Evolutionary conservation across 257 asterid genomes (phyloP), one percentile per base, ranked within the genome.

Genomic region (Solanum medicagineum): DNA sequence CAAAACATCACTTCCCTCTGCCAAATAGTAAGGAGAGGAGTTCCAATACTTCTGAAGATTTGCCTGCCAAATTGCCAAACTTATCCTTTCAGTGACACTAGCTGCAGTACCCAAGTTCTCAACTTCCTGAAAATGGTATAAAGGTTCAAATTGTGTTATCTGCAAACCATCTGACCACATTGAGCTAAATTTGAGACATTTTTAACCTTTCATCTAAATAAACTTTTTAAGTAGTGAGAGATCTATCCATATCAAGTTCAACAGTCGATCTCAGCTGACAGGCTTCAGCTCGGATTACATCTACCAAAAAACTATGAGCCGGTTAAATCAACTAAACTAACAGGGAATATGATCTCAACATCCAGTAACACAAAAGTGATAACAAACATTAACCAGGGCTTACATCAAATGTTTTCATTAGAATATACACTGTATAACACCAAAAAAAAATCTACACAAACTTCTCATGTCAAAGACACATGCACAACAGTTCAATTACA

Each of bases 11-110:
- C 75, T 86, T 81, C 54, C 87, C 74, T 90, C 94, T 83, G 89
- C 92, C 57, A 90, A 88, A 86, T 80, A 89, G 89, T 92, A 95
- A 40, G 93, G 91, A 71, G 95, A 93, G 6, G 92, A 84, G 8
- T 75, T 83, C 87, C 92, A 90, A 81, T 69, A 86, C 65, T 86
- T 89, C 69, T 87, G 90, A 84, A 92, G 73, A 85, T 15, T 85
- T 45, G 56, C 29, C 24, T 88, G 86, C 92, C 91, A 89, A 74
- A 57, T 73, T 1, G 89, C 90, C 24, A 92, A 89, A 29, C 85
- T 60, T 29, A 12, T 10, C 26, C 87, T 79, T 66, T 60, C 89
- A 60, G 80, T 68, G 53, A 91, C 84, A 69, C 71, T 81, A 22
- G 63, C 70, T 7, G 94, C 95, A 51, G 87, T 83, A 32, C 93